Conservation (phyloP, 345 rosid genomes). For the Adansonia digitata region DNA sequence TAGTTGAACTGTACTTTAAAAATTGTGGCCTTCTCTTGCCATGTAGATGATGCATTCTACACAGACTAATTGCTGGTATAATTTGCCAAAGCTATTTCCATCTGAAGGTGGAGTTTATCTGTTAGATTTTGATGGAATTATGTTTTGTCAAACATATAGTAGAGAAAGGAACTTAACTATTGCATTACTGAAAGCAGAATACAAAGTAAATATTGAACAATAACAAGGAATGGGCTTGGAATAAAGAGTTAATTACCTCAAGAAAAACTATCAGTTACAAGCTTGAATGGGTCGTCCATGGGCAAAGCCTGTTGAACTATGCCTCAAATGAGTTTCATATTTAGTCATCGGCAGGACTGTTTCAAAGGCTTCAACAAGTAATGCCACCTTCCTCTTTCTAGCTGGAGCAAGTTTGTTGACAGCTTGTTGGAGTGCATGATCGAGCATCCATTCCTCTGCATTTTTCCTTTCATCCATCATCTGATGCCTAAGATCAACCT, state of each 20-base stretch:
- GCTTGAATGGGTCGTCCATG: slow-evolving; percentile 60
- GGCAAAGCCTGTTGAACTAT: slow-evolving; percentile 37
- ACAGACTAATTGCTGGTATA: not conserved
- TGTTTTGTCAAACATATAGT: not conserved
- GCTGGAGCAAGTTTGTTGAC: slow-evolving; percentile 76
- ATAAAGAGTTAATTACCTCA: slow-evolving; percentile 17
- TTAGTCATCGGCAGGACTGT: slow-evolving; percentile 53
- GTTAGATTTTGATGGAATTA: not conserved
- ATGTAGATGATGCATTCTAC: not conserved
- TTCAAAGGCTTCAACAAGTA: slow-evolving; percentile 93
- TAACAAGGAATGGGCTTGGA: not conserved
- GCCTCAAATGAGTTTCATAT: slow-evolving; percentile 30
- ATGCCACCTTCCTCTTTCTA: slow-evolving; percentile 73
- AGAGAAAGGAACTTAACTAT: not conserved
- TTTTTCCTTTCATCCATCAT: slow-evolving; percentile 59
- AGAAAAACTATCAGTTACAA: slow-evolving; percentile 40
- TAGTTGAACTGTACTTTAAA: not conserved
- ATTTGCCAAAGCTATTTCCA: not conserved
- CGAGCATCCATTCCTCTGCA: slow-evolving; percentile 93
- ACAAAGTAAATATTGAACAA: not conserved
- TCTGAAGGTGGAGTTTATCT: not conserved
- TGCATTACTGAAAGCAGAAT: not conserved
- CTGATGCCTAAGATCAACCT: slow-evolving; percentile 75
- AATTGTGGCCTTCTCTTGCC: not conserved
- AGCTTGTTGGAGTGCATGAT: slow-evolving; percentile 67